Evolutionary conservation across 2,329 filamentous ascomycete species (phyloP), one percentile per base, ranked within the genome.

Genomic region (Acrodontium crateriforme): DNA sequence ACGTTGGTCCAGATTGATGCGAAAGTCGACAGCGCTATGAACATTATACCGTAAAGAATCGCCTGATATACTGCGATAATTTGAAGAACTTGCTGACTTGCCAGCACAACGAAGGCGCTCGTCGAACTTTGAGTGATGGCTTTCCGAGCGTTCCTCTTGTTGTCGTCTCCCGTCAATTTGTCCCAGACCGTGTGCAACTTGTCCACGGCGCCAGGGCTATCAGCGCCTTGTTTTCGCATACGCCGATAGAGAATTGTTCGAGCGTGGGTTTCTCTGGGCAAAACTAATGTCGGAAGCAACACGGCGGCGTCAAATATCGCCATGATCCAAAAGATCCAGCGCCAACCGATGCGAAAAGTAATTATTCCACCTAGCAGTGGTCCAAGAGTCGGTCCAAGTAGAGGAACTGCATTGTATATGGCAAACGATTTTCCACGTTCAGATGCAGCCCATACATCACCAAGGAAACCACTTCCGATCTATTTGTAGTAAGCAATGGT

Each of bases 321-420:
- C 34, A 62, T 44, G 17, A 61, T 46, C 56, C 60, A 63, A 43
- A 64, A 65, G 20, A 60, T 54, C 61, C 60, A 64, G 16, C 60
- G 47, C 60, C 62, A 65, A 6, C 50, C 53, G 13, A 61, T 46
- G 16, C 55, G 42, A 35, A 58, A 54, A 3, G 53, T 42, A 10
- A 61, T 42, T 26, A 53, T 62, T 1, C 49, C 59, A 9, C 59
- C 45, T 3, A 40, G 25, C 16, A 42, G 39, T 4, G 41, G 41
- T 5, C 38, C 39, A 11, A 42, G 25, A 9, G 39, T 39, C 3
- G 35, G 25, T n/a, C 34, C 40, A 9, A 37, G 24, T 2, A 41
- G 23, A 7, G 41, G 41, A 10, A 42, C 34, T 12, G 42, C 16
- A 3, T 32, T 8, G 14, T 42, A 41, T 3, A 39, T 25, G 7